Percentiles rank a stretch among this genome's conserved stretches.
Evolutionary conservation across 2,329 filamentous ascomycete species (phyloP).

Genomic region (Drechslerella stenobrocha): DNA sequence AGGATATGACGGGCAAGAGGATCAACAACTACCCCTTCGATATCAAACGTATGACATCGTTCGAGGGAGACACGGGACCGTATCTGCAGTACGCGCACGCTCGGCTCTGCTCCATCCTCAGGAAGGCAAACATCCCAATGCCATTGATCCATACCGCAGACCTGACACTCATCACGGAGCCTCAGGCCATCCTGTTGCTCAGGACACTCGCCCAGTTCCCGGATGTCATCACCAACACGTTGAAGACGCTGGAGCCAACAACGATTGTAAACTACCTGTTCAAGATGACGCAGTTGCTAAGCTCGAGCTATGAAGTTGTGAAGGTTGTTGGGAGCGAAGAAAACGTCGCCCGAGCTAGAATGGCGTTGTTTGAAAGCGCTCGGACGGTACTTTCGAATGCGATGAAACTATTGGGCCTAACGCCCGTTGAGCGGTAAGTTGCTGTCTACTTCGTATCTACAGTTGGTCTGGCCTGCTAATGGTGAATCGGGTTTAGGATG

Average conservation of each 20-base stretch:
- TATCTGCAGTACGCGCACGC: constrained; percentile 84
- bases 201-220: constrained; percentile 81
- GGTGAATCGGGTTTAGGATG: not conserved
- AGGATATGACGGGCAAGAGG: constrained; percentile 93
- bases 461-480: not conserved
- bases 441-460: not conserved
- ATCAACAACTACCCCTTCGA: constrained; percentile 72
- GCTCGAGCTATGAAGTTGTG: constrained; percentile 78
- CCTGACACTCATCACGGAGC: constrained; percentile 69
- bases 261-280: constrained; percentile 74
- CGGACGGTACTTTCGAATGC: constrained; percentile 77
- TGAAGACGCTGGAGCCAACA: constrained; percentile 77
- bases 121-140: constrained; percentile 61
- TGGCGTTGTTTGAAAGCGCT: constrained; percentile 76
- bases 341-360: constrained; percentile 70
- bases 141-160: constrained; percentile 68
- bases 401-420: constrained; percentile 78
- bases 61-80: constrained; percentile 81
- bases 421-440: constrained; percentile 65
- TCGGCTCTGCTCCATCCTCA: constrained; percentile 67
- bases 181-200: constrained; percentile 72
- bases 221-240: constrained; percentile 78
- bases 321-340: constrained; percentile 76
- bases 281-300: constrained; percentile 81
- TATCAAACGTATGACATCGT: constrained; percentile 78